These are phyloP conservation scores for Coniophora puteana DNA, from an alignment of 1,284 basidiomycete species.

Conservation along the genomic window DNA sequence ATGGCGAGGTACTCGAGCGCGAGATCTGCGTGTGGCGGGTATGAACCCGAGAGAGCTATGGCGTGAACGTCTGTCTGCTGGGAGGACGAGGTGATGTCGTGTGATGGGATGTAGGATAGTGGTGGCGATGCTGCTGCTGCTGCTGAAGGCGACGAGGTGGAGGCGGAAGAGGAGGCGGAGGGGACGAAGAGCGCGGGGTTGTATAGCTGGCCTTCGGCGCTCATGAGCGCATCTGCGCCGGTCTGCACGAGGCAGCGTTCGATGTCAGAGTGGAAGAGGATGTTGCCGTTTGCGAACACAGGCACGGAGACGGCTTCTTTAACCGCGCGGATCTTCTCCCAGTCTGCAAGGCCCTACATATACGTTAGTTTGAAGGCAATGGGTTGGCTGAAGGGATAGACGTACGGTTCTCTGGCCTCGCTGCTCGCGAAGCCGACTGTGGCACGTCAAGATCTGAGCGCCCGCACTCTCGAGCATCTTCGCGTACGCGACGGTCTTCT, in stretches of 20 bases:
- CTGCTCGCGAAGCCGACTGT: constrained; percentile 89
- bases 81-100: not conserved
- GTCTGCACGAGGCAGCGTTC: constrained; percentile 76
- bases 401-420: constrained; percentile 75
- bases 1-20: constrained; percentile 89
- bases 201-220: constrained; percentile 93
- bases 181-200: constrained; percentile 81
- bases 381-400: no score
- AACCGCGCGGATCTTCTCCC: constrained; percentile 80
- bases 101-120: not conserved
- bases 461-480: constrained; percentile 93
- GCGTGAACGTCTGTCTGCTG: not conserved
- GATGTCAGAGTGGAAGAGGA: constrained; percentile 83
- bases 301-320: constrained; percentile 88
- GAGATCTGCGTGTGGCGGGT: constrained; percentile 62
- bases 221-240: constrained; percentile 91
- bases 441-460: constrained; percentile 93
- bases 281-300: constrained; percentile 97
- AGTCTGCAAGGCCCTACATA: constrained; percentile 78
- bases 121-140: constrained; percentile 9
- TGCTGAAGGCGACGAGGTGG: not conserved
- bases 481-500: constrained; percentile 91
- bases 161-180: constrained; percentile 7
- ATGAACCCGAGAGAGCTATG: constrained; percentile 19
- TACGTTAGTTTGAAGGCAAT: no score